These are phyloP conservation scores for Corrigiola litoralis DNA, from an alignment of 179 eudicot genomes.

Conservation along the genomic window DNA sequence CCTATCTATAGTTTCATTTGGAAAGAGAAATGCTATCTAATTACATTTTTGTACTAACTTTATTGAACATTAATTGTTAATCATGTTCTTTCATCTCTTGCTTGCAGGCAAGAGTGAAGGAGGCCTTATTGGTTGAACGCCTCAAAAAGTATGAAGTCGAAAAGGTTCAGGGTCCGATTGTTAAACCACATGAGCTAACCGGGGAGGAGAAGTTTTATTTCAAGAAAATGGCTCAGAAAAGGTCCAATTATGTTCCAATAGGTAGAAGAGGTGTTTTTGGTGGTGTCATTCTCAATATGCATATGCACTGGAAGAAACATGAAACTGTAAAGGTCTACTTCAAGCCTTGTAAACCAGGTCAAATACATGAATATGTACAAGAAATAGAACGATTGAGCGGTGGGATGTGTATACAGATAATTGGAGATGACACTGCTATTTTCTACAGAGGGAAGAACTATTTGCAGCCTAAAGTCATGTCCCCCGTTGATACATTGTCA, in stretches of 20 bases:
- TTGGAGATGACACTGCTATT: conserved; percentile 76
- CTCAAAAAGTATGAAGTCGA: conserved; percentile 81
- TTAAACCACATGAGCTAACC: conserved; percentile 55
- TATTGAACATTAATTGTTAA: not conserved
- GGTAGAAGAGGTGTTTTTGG: conserved; percentile 95
- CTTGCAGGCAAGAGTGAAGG: conserved; percentile 79
- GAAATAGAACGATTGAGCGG: conserved; percentile 93
- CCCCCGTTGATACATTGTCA: conserved; percentile 86
- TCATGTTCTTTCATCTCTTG: conserved; percentile 5
- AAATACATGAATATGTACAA: conserved; percentile 66
- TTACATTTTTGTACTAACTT: not conserved
- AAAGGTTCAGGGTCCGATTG: conserved; percentile 68
- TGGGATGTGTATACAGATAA: conserved; percentile 73
- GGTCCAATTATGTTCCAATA: conserved; percentile 84
- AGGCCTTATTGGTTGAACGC: conserved; percentile 64
- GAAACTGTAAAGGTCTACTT: conserved; percentile 89
- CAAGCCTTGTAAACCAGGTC: conserved; percentile 98
- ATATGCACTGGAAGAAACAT: conserved; percentile 97
- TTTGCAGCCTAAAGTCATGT: conserved; percentile 88
- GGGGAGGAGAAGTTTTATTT: conserved; percentile 89
- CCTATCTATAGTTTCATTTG: too few species aligned
- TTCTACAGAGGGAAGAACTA: conserved; percentile 87
- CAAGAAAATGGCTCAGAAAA: conserved; percentile 93
- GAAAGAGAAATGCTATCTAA: too few species aligned
- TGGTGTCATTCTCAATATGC: conserved; percentile 96